A percentile compares a stretch with the other conserved stretches of the same genome.
These are phyloP conservation scores for Cryptosporidium bovis DNA, from an alignment of 169 alveolate genomes.

Conservation along the genomic window DNA sequence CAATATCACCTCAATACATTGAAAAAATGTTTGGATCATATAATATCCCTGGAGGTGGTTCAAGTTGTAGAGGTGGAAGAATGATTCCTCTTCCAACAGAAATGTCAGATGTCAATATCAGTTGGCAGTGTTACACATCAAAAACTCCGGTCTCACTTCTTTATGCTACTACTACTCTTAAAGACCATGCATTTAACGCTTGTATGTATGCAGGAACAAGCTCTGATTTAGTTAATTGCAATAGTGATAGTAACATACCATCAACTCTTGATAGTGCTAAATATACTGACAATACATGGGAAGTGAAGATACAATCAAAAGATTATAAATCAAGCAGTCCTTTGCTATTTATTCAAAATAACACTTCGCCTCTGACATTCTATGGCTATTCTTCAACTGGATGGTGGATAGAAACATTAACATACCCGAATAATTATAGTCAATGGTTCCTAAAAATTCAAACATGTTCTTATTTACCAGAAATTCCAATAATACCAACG, in stretches of 20 bases:
- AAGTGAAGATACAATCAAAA: slow-evolving; percentile 10
- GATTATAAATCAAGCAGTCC: slow-evolving; percentile 36
- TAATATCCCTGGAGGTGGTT: slow-evolving; percentile 63
- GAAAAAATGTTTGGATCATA: slow-evolving; percentile 52
- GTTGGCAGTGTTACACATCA: slow-evolving; percentile 70
- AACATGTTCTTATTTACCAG: slow-evolving; percentile 52
- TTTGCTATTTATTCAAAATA: slow-evolving; percentile 58
- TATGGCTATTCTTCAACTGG: slow-evolving; percentile 70
- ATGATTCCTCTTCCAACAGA: slow-evolving; percentile 61
- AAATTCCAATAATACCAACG: slow-evolving; percentile 68
- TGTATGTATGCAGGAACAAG: slow-evolving; percentile 41
- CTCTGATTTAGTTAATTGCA: slow-evolving; percentile 28
- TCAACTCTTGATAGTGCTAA: slow-evolving; percentile 17
- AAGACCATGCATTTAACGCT: slow-evolving; percentile 43
- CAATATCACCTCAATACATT: slow-evolving; percentile 59
- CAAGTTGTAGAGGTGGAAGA: slow-evolving; percentile 73
- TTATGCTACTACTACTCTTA: slow-evolving; percentile 53
- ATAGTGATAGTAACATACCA: slow-evolving; percentile 27
- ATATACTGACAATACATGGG: slow-evolving; percentile 16
- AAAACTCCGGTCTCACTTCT: slow-evolving; percentile 55
- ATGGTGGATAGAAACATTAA: slow-evolving; percentile 66
- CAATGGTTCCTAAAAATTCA: slow-evolving; percentile 69
- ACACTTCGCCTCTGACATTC: slow-evolving; percentile 49
- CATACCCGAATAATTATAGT: slow-evolving; percentile 63
- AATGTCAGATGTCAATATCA: slow-evolving; percentile 40